Conservation (phyloP, 176 grass and related monocot species). For the Triticum urartu region DNA sequence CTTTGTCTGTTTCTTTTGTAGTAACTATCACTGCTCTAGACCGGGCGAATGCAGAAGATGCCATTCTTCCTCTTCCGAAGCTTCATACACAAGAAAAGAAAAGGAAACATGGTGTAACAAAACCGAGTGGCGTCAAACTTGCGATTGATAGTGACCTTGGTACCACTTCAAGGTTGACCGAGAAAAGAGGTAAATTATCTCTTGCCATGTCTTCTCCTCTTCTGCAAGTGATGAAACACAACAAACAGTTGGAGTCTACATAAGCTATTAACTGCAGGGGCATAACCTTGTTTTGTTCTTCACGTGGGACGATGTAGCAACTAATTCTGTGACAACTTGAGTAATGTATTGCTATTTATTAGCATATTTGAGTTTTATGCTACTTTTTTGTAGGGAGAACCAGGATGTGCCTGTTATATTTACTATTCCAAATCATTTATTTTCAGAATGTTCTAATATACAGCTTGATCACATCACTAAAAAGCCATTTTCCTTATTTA, state of each 20-base stretch:
- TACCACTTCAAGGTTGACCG: slow-evolving; percentile 29
- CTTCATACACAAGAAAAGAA: slow-evolving; percentile 75
- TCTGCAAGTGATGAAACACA: background rate
- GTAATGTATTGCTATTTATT: background rate
- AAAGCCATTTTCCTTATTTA: slow-evolving; percentile 41
- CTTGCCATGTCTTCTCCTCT: background rate
- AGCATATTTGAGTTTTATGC: background rate
- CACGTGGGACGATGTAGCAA: background rate
- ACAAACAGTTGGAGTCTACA: slow-evolving; percentile 1
- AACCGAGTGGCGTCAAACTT: slow-evolving; percentile 37
- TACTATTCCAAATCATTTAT: background rate
- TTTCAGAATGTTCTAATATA: slow-evolving; percentile 21
- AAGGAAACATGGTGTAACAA: slow-evolving; percentile 68
- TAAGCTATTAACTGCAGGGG: background rate
- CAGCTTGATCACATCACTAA: background rate
- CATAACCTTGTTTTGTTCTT: slow-evolving; percentile 12
- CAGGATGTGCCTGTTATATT: background rate
- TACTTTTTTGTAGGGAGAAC: background rate
- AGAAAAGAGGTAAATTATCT: slow-evolving; percentile 59
- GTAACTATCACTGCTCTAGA: slow-evolving; percentile 77
- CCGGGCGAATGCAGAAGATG: slow-evolving; percentile 90
- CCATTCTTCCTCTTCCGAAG: slow-evolving; percentile 79
- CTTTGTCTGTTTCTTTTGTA: slow-evolving; percentile 36
- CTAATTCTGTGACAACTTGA: background rate
- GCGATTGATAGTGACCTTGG: slow-evolving; percentile 29